Evolutionary conservation across 306 rosid genomes (phyloP).

Genomic region (Aeschynomene evenia): DNA sequence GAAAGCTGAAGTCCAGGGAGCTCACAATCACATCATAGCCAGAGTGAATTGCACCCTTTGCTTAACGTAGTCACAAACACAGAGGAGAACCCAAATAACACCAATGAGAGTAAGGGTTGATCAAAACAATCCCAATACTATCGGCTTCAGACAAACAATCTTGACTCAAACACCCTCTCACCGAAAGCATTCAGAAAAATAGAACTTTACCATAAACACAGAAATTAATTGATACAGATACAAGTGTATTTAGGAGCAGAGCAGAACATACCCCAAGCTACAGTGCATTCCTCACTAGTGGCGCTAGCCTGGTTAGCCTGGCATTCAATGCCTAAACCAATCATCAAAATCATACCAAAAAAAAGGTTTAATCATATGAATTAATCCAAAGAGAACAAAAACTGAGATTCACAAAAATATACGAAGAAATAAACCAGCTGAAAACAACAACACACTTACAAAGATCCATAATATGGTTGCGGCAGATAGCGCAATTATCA

Average conservation of each 20-base stretch:
- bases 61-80: not conserved
- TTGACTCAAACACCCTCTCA: not conserved
- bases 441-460: slow-evolving; percentile 44
- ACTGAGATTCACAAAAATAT: not conserved
- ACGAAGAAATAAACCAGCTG: not conserved
- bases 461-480: slow-evolving; percentile 95
- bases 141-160: not conserved
- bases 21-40: not conserved
- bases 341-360: not conserved
- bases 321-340: slow-evolving; percentile 72
- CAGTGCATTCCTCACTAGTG: slow-evolving; percentile 53
- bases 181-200: not conserved
- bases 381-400: not conserved
- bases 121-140: not conserved
- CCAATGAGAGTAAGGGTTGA: not conserved
- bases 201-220: not conserved
- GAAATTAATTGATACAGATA: not conserved
- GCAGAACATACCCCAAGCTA: slow-evolving; percentile 48
- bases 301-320: slow-evolving; percentile 76
- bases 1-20: not conserved
- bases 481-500: slow-evolving; percentile 88
- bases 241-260: not conserved
- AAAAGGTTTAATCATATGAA: not conserved
- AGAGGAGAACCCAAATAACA: not conserved
- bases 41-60: not conserved